Conservation (phyloP, 2,329 filamentous ascomycete species). For the Aureobasidium sp. region DNA sequence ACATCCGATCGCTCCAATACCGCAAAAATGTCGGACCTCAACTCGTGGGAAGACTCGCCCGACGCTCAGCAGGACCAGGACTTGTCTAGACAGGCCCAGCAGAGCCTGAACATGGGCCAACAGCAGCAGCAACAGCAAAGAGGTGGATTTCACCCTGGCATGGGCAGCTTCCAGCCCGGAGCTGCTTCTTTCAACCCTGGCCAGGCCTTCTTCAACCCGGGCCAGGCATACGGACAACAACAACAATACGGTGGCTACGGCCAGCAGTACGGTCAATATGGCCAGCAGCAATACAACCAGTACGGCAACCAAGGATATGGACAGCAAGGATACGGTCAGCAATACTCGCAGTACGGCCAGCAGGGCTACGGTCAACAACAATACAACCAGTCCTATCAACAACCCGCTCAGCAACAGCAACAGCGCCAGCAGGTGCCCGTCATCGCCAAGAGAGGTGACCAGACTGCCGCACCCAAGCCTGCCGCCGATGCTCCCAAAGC, state of each 20-base stretch:
- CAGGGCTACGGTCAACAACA: constrained; percentile 26
- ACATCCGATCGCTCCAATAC: not conserved
- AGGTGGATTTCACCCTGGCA: constrained; percentile 23
- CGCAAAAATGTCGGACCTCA: constrained; percentile 69
- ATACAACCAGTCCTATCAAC: constrained; percentile 35
- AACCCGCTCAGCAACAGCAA: constrained; percentile 36
- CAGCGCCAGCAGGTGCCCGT: constrained; percentile 49
- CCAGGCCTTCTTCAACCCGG: constrained; percentile 32
- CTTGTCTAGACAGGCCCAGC: constrained; percentile 33
- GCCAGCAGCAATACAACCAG: constrained; percentile 23
- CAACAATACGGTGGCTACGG: constrained; percentile 28
- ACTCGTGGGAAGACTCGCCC: constrained; percentile 78
- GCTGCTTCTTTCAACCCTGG: constrained; percentile 32
- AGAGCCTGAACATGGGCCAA: constrained; percentile 27
- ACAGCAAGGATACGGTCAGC: constrained; percentile 20
- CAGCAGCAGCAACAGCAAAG: constrained; percentile 15
- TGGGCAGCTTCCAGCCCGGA: constrained; percentile 30
- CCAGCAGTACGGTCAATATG: constrained; percentile 21
- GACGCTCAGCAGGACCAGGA: constrained; percentile 34
- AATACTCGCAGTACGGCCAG: constrained; percentile 20
- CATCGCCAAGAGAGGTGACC: constrained; percentile 56
- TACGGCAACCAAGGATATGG: constrained; percentile 35
- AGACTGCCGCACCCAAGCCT: constrained; percentile 41
- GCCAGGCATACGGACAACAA: constrained; percentile 26
- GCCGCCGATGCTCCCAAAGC: constrained; percentile 48